These are phyloP conservation scores for Salix purpurea DNA, from an alignment of 345 rosid genomes.

Conservation along the genomic window DNA sequence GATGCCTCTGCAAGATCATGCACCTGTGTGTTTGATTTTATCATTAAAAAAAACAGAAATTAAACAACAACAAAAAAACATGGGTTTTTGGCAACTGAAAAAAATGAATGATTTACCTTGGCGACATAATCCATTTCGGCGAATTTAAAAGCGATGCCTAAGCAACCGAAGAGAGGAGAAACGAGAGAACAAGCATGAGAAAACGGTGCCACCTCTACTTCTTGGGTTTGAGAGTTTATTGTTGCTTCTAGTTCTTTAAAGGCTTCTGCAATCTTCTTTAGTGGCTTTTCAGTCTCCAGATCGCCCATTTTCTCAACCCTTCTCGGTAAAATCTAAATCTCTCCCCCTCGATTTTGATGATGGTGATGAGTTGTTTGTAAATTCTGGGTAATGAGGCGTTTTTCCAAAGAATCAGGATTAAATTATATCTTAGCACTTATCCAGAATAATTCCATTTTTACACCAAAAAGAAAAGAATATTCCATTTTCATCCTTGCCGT, in stretches of 20 bases:
- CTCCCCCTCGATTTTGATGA: neutral
- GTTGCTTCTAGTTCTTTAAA: conserved; percentile 8
- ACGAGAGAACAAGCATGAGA: conserved; percentile 85
- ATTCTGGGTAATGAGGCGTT: neutral
- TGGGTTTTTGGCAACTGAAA: neutral
- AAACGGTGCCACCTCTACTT: conserved; percentile 60
- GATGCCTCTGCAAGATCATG: conserved; percentile 71
- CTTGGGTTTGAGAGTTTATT: conserved; percentile 9
- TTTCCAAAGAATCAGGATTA: neutral
- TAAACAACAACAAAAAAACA: neutral
- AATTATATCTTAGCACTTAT: neutral
- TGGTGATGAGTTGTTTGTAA: neutral
- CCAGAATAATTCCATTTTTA: neutral
- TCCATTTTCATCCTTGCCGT: neutral
- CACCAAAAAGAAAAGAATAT: neutral
- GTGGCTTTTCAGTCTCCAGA: conserved; percentile 2
- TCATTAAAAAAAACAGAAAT: neutral
- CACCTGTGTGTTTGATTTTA: conserved; percentile 43
- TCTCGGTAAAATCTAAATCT: neutral
- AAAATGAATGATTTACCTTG: conserved; percentile 42
- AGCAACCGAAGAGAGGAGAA: conserved; percentile 86
- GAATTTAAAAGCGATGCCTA: conserved; percentile 94
- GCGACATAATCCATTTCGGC: conserved; percentile 96
- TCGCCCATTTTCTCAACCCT: neutral
- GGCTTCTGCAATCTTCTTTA: conserved; percentile 7